Conservation (phyloP, 345 rosid genomes). For the Heritiera littoralis region DNA sequence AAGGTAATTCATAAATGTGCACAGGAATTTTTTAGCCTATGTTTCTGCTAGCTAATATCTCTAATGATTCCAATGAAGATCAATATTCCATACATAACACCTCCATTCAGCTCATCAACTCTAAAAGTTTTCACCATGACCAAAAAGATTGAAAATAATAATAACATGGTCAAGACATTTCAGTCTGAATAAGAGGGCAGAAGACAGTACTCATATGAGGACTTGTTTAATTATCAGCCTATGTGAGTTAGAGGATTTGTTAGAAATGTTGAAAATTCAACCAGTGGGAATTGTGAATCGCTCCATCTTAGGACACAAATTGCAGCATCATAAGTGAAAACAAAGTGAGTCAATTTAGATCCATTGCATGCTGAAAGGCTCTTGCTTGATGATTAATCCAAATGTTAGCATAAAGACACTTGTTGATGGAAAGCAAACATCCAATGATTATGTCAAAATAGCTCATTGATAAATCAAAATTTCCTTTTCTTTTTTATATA, state of each 20-base stretch:
- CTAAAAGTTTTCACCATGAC: not conserved
- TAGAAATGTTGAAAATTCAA: not conserved
- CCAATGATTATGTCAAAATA: conserved; percentile 32
- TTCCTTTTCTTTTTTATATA: conserved; percentile 18
- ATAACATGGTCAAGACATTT: not conserved
- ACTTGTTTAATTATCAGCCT: too few species aligned
- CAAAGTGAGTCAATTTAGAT: not conserved
- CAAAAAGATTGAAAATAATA: too few species aligned
- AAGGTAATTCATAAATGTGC: not conserved
- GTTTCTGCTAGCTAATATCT: not conserved
- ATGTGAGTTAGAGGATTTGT: not conserved
- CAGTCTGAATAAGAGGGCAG: not conserved
- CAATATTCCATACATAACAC: not conserved
- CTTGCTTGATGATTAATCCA: conserved; percentile 15
- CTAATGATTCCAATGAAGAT: not conserved
- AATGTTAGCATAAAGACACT: conserved; percentile 12
- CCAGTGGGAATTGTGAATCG: not conserved
- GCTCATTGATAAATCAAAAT: conserved; percentile 14
- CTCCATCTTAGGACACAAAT: not conserved
- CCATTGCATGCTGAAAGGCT: not conserved
- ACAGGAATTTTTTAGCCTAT: not conserved
- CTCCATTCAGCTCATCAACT: not conserved
- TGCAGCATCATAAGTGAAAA: not conserved
- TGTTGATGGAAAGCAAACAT: conserved; percentile 25
- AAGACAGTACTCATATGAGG: not conserved